Percentiles rank a stretch among this genome's conserved stretches.
These are phyloP conservation scores for Cavenderia fasciculata DNA, from an alignment of 78 protist species.

Conservation along the genomic window DNA sequence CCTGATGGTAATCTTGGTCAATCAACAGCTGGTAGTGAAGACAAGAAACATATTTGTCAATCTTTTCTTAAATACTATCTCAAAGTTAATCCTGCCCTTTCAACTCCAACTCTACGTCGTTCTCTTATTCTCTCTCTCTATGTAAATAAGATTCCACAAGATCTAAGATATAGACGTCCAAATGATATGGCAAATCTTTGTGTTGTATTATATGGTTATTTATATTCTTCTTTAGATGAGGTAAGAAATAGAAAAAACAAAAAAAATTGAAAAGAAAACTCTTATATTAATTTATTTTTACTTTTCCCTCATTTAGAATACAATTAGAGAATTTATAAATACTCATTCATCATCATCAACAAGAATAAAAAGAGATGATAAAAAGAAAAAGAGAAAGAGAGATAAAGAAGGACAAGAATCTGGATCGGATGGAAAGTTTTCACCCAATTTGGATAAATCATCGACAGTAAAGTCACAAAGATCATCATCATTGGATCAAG, in stretches of 20 bases:
- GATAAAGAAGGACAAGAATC: conserved; percentile 10
- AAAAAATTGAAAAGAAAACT: too few relatives aligned
- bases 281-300: too few relatives aligned
- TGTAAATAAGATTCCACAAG: conserved; percentile 73
- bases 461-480: too few relatives aligned
- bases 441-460: too few relatives aligned
- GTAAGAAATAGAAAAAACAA: neutral
- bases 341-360: conserved; percentile 15
- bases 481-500: too few relatives aligned
- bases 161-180: conserved; percentile 51
- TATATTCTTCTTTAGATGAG: conserved; percentile 36
- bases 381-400: conserved; percentile 45
- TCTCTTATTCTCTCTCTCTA: conserved; percentile 56
- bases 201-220: conserved; percentile 45
- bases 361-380: conserved; percentile 45
- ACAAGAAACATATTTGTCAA: conserved; percentile 30
- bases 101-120: conserved; percentile 21
- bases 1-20: neutral
- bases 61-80: conserved; percentile 30
- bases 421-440: too few relatives aligned
- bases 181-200: conserved; percentile 70
- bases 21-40: conserved; percentile 12
- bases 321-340: conserved; percentile 41
- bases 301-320: too few relatives aligned
- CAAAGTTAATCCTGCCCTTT: conserved; percentile 21